Evolutionary conservation across 73 alveolate species (phyloP), one percentile per base, ranked within the genome.

Genomic region (Paramecium caudatum): DNA sequence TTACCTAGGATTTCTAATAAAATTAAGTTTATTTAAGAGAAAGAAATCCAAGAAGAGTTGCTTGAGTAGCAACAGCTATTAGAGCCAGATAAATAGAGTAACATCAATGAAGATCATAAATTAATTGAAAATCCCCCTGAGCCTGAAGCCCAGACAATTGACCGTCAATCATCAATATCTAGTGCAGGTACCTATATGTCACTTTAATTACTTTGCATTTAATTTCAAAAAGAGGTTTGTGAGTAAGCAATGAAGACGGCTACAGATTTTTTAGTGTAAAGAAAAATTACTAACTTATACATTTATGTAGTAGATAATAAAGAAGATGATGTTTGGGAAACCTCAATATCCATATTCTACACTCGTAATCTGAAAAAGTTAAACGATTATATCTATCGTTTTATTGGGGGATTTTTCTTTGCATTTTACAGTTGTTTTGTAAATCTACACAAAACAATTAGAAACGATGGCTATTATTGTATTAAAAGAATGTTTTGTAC

Each of bases 211-310:
- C 16, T 74, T 41, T 74, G 88, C 19, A 36, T 74, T 12, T 41
- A 74, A 74, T 74, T 74, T 74, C 16, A 43, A 12, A 36, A 30
- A 13, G 88, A 74, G 21, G 39, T 19, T 12, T 74, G 88, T 74
- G 88, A 74, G 43, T 30, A 74, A 74, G 88, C 88, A 0, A 74
- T 74, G 88, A 74, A 74, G 43, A 74, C 88, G 6, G 88, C 88
- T 7, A 74, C 88, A 8, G 88, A 74, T 41, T 74, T 74, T 45
- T 45, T 74, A 15, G 88, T 74, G n/a, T 41, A 74, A 41, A 74
- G 68, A 41, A 74, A 12, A 23, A 36, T 43, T 41, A 74, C 88
- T 19, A 74, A 74, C 21, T 45, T 74, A 10, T 74, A 74, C 19
- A 45, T 74, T 39, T 74, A 74, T 21, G 88, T 74, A 39, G 88